phyloP scores from a whole-genome alignment of 371 early-diverging fungal genomes.

The Actinomucor elegans region DNA sequence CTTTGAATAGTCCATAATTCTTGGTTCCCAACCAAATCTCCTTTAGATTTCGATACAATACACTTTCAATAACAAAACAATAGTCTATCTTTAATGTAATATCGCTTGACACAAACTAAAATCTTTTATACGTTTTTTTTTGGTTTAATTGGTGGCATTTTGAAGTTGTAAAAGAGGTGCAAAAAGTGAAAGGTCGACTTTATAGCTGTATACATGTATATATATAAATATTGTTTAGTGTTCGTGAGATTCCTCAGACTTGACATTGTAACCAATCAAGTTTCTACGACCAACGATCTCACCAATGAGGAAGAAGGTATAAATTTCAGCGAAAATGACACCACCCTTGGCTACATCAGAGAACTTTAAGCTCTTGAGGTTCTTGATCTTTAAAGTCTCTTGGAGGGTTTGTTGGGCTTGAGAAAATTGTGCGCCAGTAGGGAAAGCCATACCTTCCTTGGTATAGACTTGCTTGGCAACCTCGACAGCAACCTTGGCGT shows the following conservation, averaged over 20 bases:
- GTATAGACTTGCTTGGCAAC: conserved; percentile 71
- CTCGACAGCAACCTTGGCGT: conserved; percentile 66
- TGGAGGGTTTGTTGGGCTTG: conserved; percentile 54
- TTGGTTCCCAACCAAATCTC: too few species aligned
- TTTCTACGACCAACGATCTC: conserved; percentile 75
- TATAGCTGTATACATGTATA: conserved; percentile 3
- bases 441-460: conserved; percentile 71
- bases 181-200: not conserved
- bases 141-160: not conserved
- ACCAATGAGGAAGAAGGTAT: conserved; percentile 72
- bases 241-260: conserved; percentile 50
- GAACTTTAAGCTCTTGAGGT: conserved; percentile 54
- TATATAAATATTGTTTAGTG: conserved; percentile 1
- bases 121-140: not conserved
- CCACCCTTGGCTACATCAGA: conserved; percentile 53
- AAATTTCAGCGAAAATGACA: conserved; percentile 64
- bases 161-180: not conserved
- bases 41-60: not conserved
- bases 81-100: too few species aligned
- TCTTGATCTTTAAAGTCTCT: conserved; percentile 46
- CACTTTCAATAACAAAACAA: not conserved
- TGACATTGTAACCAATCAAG: conserved; percentile 69
- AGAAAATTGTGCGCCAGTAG: conserved; percentile 55
- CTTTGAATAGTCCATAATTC: too few species aligned
- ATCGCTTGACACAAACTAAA: not conserved